Conservation (phyloP, 1,284 basidiomycete genomes). For the Leucoagaricus sp. region DNA sequence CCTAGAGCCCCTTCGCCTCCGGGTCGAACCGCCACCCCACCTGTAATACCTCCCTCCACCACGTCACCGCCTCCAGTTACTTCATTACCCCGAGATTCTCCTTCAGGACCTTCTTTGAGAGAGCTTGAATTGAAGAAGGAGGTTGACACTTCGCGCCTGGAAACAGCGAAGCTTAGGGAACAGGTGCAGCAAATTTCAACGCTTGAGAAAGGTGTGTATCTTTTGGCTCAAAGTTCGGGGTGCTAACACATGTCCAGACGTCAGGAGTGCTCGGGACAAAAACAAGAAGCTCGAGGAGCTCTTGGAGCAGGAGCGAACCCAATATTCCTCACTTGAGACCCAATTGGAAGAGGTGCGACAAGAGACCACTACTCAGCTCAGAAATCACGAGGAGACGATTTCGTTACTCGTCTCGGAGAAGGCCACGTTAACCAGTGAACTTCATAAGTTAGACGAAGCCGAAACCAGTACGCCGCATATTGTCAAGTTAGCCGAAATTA, state of each 20-base stretch:
- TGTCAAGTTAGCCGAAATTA: neutral
- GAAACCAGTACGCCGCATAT: slow-evolving; percentile 47
- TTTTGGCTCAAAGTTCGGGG: slow-evolving; percentile 1
- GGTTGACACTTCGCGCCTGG: slow-evolving; percentile 24
- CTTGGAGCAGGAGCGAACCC: slow-evolving; percentile 28
- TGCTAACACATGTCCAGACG: neutral
- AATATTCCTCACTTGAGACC: slow-evolving; percentile 31
- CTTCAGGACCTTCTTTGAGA: slow-evolving; percentile 20
- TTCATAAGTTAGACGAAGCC: slow-evolving; percentile 50
- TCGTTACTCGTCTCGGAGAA: slow-evolving; percentile 72
- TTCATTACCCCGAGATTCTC: slow-evolving; percentile 19
- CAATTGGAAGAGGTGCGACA: slow-evolving; percentile 31
- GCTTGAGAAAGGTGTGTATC: slow-evolving; percentile 29
- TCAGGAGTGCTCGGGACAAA: neutral
- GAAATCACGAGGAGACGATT: slow-evolving; percentile 66
- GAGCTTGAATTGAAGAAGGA: slow-evolving; percentile 20
- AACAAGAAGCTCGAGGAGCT: slow-evolving; percentile 24
- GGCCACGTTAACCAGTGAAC: slow-evolving; percentile 52
- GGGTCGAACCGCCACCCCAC: slow-evolving; percentile 14
- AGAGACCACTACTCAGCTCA: slow-evolving; percentile 37
- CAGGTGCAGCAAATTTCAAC: slow-evolving; percentile 29
- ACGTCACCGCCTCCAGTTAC: slow-evolving; percentile 17
- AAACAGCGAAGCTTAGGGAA: slow-evolving; percentile 29
- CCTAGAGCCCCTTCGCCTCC: slow-evolving; percentile 47
- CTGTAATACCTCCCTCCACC: slow-evolving; percentile 11